Evolutionary conservation across 139 green algal genomes (phyloP), one percentile per base, ranked within the genome.

Genomic region (Micractinium sp.): DNA sequence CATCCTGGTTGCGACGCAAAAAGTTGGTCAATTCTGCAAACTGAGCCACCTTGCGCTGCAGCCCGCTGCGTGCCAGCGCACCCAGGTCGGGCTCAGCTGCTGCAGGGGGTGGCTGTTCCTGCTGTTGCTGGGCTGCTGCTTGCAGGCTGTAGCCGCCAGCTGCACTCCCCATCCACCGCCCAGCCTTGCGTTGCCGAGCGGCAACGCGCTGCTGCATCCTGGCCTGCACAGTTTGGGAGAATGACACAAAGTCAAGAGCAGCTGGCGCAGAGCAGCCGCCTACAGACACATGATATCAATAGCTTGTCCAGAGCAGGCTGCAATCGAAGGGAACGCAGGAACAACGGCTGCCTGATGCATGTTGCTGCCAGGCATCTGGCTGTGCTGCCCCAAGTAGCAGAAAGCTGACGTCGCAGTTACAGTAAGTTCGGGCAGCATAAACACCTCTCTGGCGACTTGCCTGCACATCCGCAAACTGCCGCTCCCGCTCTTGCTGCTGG

Each of bases 31-130:
- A 13, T 33, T 85, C 61, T 27, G 39, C 69, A 77, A 91, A 89
- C 18, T 35, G 31, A 0, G 88, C 56, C 3, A 88, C 69, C 71
- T 91, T 91, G n/a, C 56, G 47, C 41, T 87, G 82, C 66, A 91
- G 41, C 41, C 83, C 74, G 22, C 47, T 71, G 0, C 60, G 38
- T 22, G 60, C 56, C 18, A 89, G 75, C 0, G 33, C 56, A 25
- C 53, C 53, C n/a, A 74, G 35, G 53, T 36, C n/a, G 7, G 22
- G 7, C 9, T 74, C 41, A 39, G 82, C 79, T 19, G 60, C 33
- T 47, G 29, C 81, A 27, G 81, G 16, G 18, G 63, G 56, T 23
- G 29, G 82, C 36, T 33, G 60, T 13, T 20, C n/a, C 73, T 20
- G 74, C 53, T 60, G 85, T n/a, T 63, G 47, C 71, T 71, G 67